phyloP scores from a whole-genome alignment of 2,329 filamentous ascomycete species.

The Trichoderma koningiopsis region DNA sequence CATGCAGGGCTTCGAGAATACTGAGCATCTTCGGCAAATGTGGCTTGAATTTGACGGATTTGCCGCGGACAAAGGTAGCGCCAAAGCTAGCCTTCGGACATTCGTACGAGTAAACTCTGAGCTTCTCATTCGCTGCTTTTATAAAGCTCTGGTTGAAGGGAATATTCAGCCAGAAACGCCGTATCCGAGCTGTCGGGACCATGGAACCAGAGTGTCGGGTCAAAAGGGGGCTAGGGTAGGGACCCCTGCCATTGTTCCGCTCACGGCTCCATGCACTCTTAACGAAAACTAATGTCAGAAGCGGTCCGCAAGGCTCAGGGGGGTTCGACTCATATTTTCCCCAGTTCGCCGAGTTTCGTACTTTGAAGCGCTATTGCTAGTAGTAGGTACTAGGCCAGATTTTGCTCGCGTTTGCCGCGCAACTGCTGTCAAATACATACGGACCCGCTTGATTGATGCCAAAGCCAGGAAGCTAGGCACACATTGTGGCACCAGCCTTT shows the following conservation, averaged over 20 bases:
- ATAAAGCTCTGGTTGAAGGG: neutral
- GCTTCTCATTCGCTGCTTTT: neutral
- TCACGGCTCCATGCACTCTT: conserved; percentile 21
- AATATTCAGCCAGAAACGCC: conserved; percentile 23
- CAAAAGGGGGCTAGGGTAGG: conserved; percentile 28
- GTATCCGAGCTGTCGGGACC: neutral
- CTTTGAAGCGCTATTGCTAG: neutral
- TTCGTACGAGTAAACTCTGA: neutral
- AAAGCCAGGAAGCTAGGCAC: neutral
- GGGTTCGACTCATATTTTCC: conserved; percentile 1
- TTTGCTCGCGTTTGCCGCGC: neutral
- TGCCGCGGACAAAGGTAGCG: neutral
- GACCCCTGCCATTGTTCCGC: conserved; percentile 25
- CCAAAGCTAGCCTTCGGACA: no score
- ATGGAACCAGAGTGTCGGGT: neutral
- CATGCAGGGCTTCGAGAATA: neutral
- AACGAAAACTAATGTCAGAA: conserved; percentile 21
- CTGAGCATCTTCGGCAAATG: neutral
- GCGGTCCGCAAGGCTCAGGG: conserved; percentile 20
- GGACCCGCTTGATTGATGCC: neutral
- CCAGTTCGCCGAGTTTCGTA: neutral
- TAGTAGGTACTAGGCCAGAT: neutral
- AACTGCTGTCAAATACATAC: neutral
- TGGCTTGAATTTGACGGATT: neutral
- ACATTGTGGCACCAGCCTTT: neutral